Percentiles rank a stretch among this genome's conserved stretches.
Conservation (phyloP, 2,329 filamentous ascomycete species). For the Penicillium sclerotiorum region DNA sequence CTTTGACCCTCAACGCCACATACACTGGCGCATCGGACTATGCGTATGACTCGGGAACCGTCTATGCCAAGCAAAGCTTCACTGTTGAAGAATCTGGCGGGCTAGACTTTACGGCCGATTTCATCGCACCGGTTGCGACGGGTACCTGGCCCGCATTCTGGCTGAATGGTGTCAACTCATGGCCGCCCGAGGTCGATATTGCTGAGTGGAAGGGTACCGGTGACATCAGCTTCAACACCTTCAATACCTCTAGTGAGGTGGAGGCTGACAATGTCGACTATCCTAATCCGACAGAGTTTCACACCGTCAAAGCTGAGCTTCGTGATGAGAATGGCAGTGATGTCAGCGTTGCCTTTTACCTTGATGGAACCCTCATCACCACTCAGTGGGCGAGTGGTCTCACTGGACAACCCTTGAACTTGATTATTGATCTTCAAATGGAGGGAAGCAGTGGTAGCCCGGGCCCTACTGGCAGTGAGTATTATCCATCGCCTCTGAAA, state of each 20-base stretch:
- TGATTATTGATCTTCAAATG: slow-evolving; percentile 33
- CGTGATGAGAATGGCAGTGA: slow-evolving; percentile 56
- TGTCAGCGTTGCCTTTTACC: slow-evolving; percentile 57
- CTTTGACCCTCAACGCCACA: slow-evolving; percentile 53
- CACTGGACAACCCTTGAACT: slow-evolving; percentile 49
- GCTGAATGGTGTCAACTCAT: slow-evolving; percentile 57
- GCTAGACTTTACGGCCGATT: slow-evolving; percentile 43
- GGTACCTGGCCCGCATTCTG: slow-evolving; percentile 64
- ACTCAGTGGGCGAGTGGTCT: slow-evolving; percentile 56
- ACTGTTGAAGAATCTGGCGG: slow-evolving; percentile 43
- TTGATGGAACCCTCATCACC: slow-evolving; percentile 54
- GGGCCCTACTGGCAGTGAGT: slow-evolving; percentile 17
- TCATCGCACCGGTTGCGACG: slow-evolving; percentile 41
- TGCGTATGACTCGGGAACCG: slow-evolving; percentile 56
- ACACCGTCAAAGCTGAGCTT: slow-evolving; percentile 55
- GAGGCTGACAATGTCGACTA: slow-evolving; percentile 54
- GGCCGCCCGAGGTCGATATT: slow-evolving; percentile 64
- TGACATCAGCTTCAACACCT: slow-evolving; percentile 29
- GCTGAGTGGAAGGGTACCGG: slow-evolving; percentile 63
- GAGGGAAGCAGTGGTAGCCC: slow-evolving; percentile 23
- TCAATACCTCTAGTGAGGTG: slow-evolving; percentile 49
- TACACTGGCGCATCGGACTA: slow-evolving; percentile 43
- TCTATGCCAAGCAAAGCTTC: slow-evolving; percentile 48
- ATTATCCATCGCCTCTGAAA: not conserved
- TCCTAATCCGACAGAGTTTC: slow-evolving; percentile 49